phyloP scores from a whole-genome alignment of 345 rosid genomes.

The Odontarrhena argentea region DNA sequence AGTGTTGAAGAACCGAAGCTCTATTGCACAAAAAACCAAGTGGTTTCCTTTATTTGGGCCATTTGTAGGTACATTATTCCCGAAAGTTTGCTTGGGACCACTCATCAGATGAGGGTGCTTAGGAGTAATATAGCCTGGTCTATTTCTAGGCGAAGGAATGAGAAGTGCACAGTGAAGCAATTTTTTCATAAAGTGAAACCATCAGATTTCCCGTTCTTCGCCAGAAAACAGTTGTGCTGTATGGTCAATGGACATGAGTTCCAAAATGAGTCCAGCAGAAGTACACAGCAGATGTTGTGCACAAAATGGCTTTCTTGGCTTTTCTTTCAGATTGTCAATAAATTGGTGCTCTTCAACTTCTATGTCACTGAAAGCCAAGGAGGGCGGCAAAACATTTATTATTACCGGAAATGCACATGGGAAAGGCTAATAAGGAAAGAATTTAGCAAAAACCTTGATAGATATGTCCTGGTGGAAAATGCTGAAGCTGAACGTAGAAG shows the following conservation, averaged over 20 bases:
- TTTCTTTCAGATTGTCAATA: slow-evolving; percentile 64
- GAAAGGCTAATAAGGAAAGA: slow-evolving; percentile 49
- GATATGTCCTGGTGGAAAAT: slow-evolving; percentile 47
- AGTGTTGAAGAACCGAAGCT: slow-evolving; percentile 42
- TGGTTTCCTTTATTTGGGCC: slow-evolving; percentile 83
- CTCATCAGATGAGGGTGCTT: slow-evolving; percentile 63
- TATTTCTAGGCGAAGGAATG: slow-evolving; percentile 65
- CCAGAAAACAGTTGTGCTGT: slow-evolving; percentile 45
- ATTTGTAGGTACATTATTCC: slow-evolving; percentile 72
- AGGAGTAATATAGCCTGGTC: slow-evolving; percentile 68
- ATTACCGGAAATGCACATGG: slow-evolving; percentile 75
- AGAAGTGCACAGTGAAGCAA: slow-evolving; percentile 63
- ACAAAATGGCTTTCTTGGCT: slow-evolving; percentile 81
- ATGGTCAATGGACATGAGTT: slow-evolving; percentile 34
- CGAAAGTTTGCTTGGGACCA: slow-evolving; percentile 66
- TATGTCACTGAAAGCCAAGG: slow-evolving; percentile 77
- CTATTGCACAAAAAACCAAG: slow-evolving; percentile 64
- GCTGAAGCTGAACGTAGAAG: slow-evolving; percentile 45
- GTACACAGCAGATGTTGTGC: slow-evolving; percentile 48
- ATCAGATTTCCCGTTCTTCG: slow-evolving; percentile 53
- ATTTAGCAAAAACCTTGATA: slow-evolving; percentile 44
- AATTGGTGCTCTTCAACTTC: slow-evolving; percentile 70
- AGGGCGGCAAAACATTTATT: slow-evolving; percentile 60
- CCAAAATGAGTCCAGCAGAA: slow-evolving; percentile 44
- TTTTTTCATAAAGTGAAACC: slow-evolving; percentile 64